Base-by-base conservation (phyloP, 768 basidiomycete species). In the Boletus rubescentipes region DNA sequence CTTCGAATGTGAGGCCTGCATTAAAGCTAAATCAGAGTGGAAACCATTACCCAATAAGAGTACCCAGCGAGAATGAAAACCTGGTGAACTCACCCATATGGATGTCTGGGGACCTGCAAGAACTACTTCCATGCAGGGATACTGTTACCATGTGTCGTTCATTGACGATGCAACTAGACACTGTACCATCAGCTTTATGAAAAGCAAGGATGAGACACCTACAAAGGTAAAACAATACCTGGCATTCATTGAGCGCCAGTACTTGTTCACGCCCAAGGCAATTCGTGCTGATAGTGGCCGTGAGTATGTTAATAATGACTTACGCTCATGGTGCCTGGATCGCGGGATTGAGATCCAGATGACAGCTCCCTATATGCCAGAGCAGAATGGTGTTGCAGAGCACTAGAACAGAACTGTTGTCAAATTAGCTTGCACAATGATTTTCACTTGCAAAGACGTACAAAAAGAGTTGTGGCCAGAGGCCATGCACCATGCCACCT, bases 321-420 rank as follows among this genome's bases (percentile, higher is more conserved):
- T 41, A 5, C 14, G 1, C 1, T n/a, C 5, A 0, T 49, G 39
- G 48, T 49, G 49, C 16, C 39, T 49, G 0, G 39, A 41, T 23
- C 4, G 4, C 3, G 73, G 75, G 0, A 73, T 74, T 7, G 60
- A 61, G 1, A 53, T 73, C 0, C 66, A 77, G 15, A 61, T 58
- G 0, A 72, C 67, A 0, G 67, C 66, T 5, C 75, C 72, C 2
- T 74, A 77, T 31, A 69, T 72, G 8, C 72, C 72, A 0, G 57
- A 68, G 1, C 72, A 76, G 26, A 77, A 77, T 53, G 71, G 67
- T 8, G 49, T 67, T n/a, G 69, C 76, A 0, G 75, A 81, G 35
- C 43, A 66, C 0, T 65, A 67, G n/a, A 77, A 77, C 46, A 31
- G 61, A 4, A 76, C 70, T 0, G 34, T 73, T 0, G 21, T 73